Conservation (phyloP, 2,329 filamentous ascomycete genomes). For the Venturia pyrina region DNA sequence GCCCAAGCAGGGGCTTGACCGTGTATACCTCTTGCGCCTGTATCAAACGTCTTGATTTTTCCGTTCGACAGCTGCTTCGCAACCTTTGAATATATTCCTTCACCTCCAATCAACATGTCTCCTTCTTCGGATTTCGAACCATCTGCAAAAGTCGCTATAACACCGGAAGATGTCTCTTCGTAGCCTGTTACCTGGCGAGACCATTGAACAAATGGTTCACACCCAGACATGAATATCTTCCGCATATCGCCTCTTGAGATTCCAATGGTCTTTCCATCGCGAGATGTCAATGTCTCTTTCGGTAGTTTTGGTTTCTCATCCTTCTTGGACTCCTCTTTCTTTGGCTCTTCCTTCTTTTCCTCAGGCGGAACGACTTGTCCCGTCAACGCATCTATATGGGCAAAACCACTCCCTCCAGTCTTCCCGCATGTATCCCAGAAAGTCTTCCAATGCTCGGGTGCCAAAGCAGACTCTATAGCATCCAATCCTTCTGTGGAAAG, state of each 20-base stretch:
- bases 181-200: conserved; percentile 47
- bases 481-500: conserved; percentile 47
- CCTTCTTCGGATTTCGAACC: conserved; percentile 50
- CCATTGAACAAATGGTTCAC: conserved; percentile 47
- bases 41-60: conserved; percentile 52
- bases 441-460: conserved; percentile 35
- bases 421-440: conserved; percentile 53
- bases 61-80: conserved; percentile 50
- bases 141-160: conserved; percentile 49
- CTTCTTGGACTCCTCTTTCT: conserved; percentile 18
- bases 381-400: conserved; percentile 42
- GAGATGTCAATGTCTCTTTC: conserved; percentile 33
- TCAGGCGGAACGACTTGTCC: conserved; percentile 31
- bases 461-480: conserved; percentile 50
- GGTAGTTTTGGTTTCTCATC: conserved; percentile 16
- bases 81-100: conserved; percentile 52
- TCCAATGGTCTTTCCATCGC: conserved; percentile 50
- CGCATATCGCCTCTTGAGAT: conserved; percentile 56
- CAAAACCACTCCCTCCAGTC: conserved; percentile 47
- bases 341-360: conserved; percentile 13
- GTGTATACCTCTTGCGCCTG: conserved; percentile 54
- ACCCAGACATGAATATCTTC: conserved; percentile 45
- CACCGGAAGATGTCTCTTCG: conserved; percentile 44
- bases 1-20: conserved; percentile 53
- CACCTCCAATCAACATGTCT: conserved; percentile 49